Evolutionary conservation across 129 eudicot genomes (phyloP).

Genomic region (Gnaphalium uliginosum): DNA sequence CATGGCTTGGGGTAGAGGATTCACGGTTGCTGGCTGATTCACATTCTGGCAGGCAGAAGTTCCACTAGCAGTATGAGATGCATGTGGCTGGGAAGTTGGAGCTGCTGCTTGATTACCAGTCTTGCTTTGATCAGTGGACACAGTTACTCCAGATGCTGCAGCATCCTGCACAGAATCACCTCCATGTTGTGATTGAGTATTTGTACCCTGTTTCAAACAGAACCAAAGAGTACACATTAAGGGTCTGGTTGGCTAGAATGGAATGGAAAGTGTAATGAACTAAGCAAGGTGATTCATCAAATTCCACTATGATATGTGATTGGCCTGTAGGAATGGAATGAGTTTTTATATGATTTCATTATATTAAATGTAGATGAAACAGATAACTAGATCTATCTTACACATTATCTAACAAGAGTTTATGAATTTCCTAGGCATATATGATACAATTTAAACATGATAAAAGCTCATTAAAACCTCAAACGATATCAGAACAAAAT

Average conservation of each 20-base stretch:
- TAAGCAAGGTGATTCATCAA: not conserved
- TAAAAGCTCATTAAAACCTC: not conserved
- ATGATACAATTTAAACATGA: not conserved
- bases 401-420: not conserved
- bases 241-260: not conserved
- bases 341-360: too few relatives aligned
- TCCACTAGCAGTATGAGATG: constrained; percentile 37
- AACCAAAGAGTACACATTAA: constrained; percentile 20
- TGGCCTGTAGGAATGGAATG: not conserved
- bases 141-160: constrained; percentile 41
- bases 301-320: not conserved
- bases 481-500: not conserved
- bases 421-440: not conserved
- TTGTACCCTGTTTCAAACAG: constrained; percentile 54
- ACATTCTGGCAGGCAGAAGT: constrained; percentile 41
- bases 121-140: constrained; percentile 44
- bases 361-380: not conserved
- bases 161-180: constrained; percentile 46
- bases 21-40: constrained; percentile 42
- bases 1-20: constrained; percentile 44
- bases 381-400: not conserved
- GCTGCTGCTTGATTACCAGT: constrained; percentile 37
- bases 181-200: constrained; percentile 52
- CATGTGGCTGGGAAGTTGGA: constrained; percentile 55
- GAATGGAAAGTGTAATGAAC: not conserved